phyloP scores from a whole-genome alignment of 192 early-diverging fungal species.

The Umbelopsis sp. region DNA sequence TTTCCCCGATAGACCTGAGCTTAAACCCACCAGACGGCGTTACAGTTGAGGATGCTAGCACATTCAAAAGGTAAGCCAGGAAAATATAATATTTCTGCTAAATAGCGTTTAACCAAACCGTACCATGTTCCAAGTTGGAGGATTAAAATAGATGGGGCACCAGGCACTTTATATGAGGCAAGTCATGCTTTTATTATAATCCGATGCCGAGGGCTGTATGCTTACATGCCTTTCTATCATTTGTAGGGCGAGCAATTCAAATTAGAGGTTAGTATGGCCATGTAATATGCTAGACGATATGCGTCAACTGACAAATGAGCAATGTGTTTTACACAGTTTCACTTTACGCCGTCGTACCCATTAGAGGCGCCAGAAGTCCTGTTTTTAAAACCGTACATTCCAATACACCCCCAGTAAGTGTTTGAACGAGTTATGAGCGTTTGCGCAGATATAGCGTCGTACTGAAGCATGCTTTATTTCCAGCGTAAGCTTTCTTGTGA shows the following conservation, averaged over 20 bases:
- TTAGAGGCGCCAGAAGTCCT: slow-evolving; percentile 74
- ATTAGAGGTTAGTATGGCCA: slow-evolving; percentile 42
- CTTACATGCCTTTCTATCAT: slow-evolving; percentile 10
- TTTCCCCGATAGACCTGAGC: slow-evolving; percentile 47
- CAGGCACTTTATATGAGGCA: slow-evolving; percentile 71
- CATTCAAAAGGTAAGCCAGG: slow-evolving; percentile 52
- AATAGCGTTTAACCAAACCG: background rate
- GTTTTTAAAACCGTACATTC: slow-evolving; percentile 59
- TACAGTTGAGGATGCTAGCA: slow-evolving; percentile 51
- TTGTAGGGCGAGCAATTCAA: slow-evolving; percentile 51
- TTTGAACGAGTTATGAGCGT: background rate
- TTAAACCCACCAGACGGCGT: slow-evolving; percentile 57
- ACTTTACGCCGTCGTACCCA: slow-evolving; percentile 74
- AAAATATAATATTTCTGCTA: background rate
- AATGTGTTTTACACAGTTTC: slow-evolving; percentile 53
- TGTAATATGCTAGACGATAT: background rate
- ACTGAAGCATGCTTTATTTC: background rate
- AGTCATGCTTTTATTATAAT: background rate
- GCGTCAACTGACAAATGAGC: slow-evolving; percentile 3
- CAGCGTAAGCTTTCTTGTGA: slow-evolving; percentile 10
- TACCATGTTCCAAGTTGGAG: slow-evolving; percentile 63
- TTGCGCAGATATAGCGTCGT: background rate
- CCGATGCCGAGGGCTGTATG: background rate
- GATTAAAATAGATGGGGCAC: slow-evolving; percentile 61
- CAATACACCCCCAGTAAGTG: slow-evolving; percentile 74